phyloP scores from a whole-genome alignment of 164 flowering plant species.

The Echeveria elegans region DNA sequence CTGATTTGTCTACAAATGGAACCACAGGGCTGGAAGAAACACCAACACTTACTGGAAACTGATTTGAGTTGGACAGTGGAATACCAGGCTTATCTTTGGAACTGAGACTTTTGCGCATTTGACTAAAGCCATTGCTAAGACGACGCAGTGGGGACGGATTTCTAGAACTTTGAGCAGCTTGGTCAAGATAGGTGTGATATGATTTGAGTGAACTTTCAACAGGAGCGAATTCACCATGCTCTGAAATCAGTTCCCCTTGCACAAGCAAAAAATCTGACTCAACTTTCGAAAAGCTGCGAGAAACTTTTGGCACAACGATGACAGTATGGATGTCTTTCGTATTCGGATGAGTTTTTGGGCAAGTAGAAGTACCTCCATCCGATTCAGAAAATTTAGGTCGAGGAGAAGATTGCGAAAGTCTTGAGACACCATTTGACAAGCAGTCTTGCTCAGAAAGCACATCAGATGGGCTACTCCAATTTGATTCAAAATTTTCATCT shows the following conservation, averaged over 20 bases:
- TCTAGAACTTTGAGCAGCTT: conserved; percentile 19
- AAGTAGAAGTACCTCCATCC: conserved; percentile 10
- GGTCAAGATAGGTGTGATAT: conserved; percentile 18
- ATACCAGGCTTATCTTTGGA: conserved; percentile 41
- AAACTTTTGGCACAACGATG: conserved; percentile 19
- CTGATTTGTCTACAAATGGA: conserved; percentile 23
- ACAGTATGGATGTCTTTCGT: conserved; percentile 2
- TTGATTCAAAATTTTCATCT: conserved; percentile 15
- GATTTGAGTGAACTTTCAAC: conserved; percentile 12
- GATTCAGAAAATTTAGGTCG: conserved; percentile 26
- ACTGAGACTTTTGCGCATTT: conserved; percentile 58
- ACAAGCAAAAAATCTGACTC: conserved; percentile 8
- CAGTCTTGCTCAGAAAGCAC: conserved; percentile 17
- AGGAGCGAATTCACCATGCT: conserved; percentile 8
- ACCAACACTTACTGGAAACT: conserved; percentile 17
- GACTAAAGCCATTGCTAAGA: conserved; percentile 34
- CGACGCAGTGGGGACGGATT: conserved; percentile 41
- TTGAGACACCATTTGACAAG: conserved; percentile 15
- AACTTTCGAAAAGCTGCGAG: conserved; percentile 2
- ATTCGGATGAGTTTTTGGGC: not conserved
- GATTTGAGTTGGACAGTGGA: conserved; percentile 34
- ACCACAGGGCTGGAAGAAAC: conserved; percentile 40
- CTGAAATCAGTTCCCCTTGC: conserved; percentile 8
- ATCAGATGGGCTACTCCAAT: conserved; percentile 25
- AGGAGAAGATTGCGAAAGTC: conserved; percentile 47